phyloP scores from a whole-genome alignment of 23 red algal genomes.

The Agarophyton chilense region DNA sequence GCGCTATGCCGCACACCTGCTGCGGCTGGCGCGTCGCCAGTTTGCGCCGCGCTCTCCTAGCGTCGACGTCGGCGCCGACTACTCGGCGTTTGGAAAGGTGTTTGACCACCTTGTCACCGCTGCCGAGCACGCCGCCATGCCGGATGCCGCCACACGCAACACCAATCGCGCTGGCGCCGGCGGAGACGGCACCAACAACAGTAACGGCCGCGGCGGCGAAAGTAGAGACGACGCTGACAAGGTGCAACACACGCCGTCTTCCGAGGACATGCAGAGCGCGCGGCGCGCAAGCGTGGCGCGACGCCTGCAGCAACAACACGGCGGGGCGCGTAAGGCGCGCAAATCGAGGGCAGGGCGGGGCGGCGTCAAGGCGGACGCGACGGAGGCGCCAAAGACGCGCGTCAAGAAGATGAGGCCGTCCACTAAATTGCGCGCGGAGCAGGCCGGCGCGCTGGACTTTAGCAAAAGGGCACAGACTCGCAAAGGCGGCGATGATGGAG shows the following conservation, averaged over 20 bases:
- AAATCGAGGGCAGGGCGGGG: too few relatives aligned
- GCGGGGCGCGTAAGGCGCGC: too few relatives aligned
- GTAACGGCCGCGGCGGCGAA: too few relatives aligned
- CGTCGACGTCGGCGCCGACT: neutral
- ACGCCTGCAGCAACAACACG: too few relatives aligned
- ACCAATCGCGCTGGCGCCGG: neutral
- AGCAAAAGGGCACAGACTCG: too few relatives aligned
- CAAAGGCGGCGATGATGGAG: neutral
- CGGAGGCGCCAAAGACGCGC: neutral
- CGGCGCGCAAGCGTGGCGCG: too few relatives aligned
- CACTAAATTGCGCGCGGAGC: slow-evolving; percentile 49
- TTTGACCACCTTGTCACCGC: neutral
- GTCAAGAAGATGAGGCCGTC: slow-evolving; percentile 39
- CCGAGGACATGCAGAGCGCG: too few relatives aligned
- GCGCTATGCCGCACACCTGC: slow-evolving; percentile 62
- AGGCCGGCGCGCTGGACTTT: slow-evolving; percentile 42
- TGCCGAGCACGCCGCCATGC: neutral
- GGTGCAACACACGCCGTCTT: too few relatives aligned
- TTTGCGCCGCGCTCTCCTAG: slow-evolving; percentile 22
- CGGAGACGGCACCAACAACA: too few relatives aligned
- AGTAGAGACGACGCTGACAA: too few relatives aligned
- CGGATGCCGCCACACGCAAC: too few relatives aligned
- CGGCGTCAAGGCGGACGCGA: too few relatives aligned
- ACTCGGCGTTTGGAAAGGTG: neutral
- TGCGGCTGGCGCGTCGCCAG: slow-evolving; percentile 59